phyloP scores from a whole-genome alignment of 345 rosid species.

The Heritiera littoralis region DNA sequence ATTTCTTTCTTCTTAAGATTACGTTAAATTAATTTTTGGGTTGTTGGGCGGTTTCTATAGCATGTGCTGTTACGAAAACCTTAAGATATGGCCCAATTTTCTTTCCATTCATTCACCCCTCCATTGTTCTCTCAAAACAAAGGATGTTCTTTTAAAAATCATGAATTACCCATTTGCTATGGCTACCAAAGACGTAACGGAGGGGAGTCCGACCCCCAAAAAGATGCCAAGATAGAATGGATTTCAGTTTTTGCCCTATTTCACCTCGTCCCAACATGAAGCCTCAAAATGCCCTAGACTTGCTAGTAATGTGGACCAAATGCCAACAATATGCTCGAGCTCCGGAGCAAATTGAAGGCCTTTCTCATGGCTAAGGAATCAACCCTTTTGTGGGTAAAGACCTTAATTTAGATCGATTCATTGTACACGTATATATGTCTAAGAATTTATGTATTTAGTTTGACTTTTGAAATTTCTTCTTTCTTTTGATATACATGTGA shows the following conservation, averaged over 20 bases:
- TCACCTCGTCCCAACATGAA: not conserved
- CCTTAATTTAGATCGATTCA: not conserved
- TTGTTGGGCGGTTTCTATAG: constrained; percentile 39
- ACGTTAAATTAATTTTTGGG: constrained; percentile 30
- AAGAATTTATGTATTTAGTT: not conserved
- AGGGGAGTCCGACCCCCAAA: too few relatives aligned
- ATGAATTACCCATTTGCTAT: not conserved
- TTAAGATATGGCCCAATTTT: constrained; percentile 41
- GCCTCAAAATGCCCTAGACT: not conserved
- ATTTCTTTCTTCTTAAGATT: constrained; percentile 44
- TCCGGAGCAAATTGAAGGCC: not conserved
- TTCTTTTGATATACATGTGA: not conserved
- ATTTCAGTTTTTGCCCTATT: not conserved
- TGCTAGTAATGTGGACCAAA: not conserved
- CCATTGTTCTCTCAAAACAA: not conserved
- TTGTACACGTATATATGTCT: not conserved
- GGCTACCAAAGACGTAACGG: too few relatives aligned
- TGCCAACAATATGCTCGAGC: not conserved
- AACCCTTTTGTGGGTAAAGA: not conserved
- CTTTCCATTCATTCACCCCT: constrained; percentile 24
- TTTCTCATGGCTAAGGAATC: constrained; percentile 16
- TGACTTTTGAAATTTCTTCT: not conserved
- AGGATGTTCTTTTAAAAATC: constrained; percentile 14
- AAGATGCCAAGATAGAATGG: not conserved
- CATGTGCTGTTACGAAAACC: constrained; percentile 54